Base-by-base conservation (phyloP, 2,329 filamentous ascomycete species). In the Orbilia brochopaga region DNA sequence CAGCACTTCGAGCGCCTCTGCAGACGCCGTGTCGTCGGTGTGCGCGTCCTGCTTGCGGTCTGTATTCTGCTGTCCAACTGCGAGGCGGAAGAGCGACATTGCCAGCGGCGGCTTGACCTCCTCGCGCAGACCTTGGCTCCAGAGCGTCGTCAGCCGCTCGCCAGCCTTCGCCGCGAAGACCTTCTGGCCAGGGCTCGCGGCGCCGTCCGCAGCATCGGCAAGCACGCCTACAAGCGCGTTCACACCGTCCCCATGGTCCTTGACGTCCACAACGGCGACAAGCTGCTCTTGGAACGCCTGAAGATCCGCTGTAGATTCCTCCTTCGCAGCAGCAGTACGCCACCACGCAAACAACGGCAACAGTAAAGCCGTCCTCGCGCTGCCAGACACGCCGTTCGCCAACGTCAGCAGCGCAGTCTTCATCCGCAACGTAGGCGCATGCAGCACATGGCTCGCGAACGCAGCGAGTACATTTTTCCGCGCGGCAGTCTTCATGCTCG, bases 301-400 rank as follows among this genome's bases (percentile, higher is more conserved):
- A 1, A 80, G 73, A 81, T 79, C 76, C 86, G 83, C 21, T 78
- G 78, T 27, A 6, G 54, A 80, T 76, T 0, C 85, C 84, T 24
- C 88, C 82, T 1, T 81, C 8, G 82, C 80, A 10, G 80, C 79
- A 21, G 90, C 78, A 7, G 81, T 79, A 24, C 86, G 83, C 91
- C 91, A 96, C 77, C 84, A 83, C 64, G 85, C 83, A 32, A 96
- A 82, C 2, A 89, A 80, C 0, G 92, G 90, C n/a, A 93, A 81
- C n/a, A 97, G 81, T 21, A 89, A 83, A 74, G 89, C 87, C 1
- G 87, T 90, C 64, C 91, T 88, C 10, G 88, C 87, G 24, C 84
- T 86, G n/a, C 86, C 87, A 2, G 91, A 91, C 56, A 92, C 83
- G 60, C 86, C 85, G 76, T 90, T 90, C 32, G 96, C 81, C 2